phyloP scores from a whole-genome alignment of 148 eudicot genomes.

The Drosera capensis region DNA sequence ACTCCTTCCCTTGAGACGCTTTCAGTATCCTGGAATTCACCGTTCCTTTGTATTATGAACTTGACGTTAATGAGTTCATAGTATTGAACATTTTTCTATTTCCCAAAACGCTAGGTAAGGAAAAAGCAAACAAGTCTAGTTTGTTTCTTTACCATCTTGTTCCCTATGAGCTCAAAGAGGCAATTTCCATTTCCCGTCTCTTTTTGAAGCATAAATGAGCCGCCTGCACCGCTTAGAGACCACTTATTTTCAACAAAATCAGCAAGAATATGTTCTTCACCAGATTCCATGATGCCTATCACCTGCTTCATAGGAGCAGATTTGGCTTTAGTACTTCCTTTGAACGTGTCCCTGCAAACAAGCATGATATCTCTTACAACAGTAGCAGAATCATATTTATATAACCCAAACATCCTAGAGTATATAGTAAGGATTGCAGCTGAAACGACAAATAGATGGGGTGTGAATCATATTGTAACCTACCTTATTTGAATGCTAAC shows the following conservation, averaged over 20 bases:
- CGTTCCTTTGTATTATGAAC: too few species aligned
- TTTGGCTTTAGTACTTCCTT: constrained; percentile 16
- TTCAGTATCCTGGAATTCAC: too few species aligned
- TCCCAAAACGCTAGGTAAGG: too few species aligned
- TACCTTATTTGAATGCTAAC: constrained; percentile 85
- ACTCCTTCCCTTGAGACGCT: too few species aligned
- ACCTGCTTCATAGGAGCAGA: constrained; percentile 33
- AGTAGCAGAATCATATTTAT: not conserved
- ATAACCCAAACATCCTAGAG: too few species aligned
- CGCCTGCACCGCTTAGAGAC: constrained; percentile 39
- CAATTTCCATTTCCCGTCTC: constrained; percentile 22
- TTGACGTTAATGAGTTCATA: not conserved
- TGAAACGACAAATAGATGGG: too few species aligned
- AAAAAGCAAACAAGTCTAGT: too few species aligned
- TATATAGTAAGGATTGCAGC: too few species aligned
- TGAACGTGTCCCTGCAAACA: constrained; percentile 33
- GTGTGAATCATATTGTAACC: not conserved
- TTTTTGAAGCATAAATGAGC: constrained; percentile 34
- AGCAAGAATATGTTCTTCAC: constrained; percentile 46
- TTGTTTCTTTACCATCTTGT: constrained; percentile 43
- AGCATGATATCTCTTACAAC: not conserved
- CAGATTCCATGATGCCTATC: constrained; percentile 33
- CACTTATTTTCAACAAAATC: constrained; percentile 40
- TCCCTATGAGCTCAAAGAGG: constrained; percentile 60
- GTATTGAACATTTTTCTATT: not conserved